Evolutionary conservation across 1,284 basidiomycete genomes (phyloP), one percentile per base, ranked within the genome.

Genomic region (Peniophora sp.): DNA sequence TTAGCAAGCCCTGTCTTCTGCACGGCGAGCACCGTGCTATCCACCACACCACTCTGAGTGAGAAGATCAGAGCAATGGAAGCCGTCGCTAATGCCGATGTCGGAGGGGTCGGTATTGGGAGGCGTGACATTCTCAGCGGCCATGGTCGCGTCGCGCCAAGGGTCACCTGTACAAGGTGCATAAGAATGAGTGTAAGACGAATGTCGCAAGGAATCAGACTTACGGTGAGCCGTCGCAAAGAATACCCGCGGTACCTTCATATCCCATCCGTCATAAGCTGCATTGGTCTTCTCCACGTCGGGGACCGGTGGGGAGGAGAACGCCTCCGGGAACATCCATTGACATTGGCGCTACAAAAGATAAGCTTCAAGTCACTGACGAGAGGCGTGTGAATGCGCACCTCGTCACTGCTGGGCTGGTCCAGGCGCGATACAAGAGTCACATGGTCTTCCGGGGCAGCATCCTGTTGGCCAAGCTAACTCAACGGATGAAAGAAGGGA

Each of bases 11-110:
- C 43, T 8, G 43, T n/a, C 17, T 18, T 45, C 23, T 45, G 43
- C 11, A 85, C 81, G 0, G 67, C 66, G 3, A 63, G 60, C 27
- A 87, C 68, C 1, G 77, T 79, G 20, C 71, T 51, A 53, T 85
- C 82, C 2, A 69, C 69, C 2, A 56, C 37, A 3, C 69, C 79
- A 42, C 68, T 68, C 20, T 56, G 47, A 0, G 70, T 68, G 50
- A 67, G 54, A 39, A 87, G 62, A 60, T 88, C 84, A 6, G 81
- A 81, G 60, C 74, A 76, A 59, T 87, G 85, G 72, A 81, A 86
- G 0, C 81, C 85, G 53, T 83, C 72, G 39, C 78, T 66, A 9
- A 78, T 60, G 14, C 66, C 71, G 51, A 86, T 79, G 1, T 78
- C 78, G 55, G 82, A 78, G 1, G 61, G 60, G 1, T 68, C 50